Evolutionary conservation across 2,329 filamentous ascomycete genomes (phyloP), one percentile per base, ranked within the genome.

Genomic region (Pseudogymnoascus sp.): DNA sequence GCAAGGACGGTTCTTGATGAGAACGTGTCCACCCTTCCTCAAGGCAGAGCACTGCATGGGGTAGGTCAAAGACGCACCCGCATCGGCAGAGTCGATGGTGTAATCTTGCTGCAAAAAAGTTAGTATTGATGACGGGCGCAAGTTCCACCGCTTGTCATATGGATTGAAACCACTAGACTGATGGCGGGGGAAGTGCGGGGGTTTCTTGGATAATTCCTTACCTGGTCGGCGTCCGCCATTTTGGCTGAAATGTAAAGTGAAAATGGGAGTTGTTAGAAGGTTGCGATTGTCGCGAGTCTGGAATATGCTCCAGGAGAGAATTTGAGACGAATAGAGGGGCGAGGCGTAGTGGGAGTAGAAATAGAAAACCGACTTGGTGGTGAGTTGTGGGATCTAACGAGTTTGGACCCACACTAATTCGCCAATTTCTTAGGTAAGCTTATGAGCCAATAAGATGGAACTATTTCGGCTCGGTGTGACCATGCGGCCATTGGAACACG

Each of bases 41-140:
- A 99, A 86, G 75, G 95, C 93, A 83, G 95, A 99, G 83, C 94
- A 99, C 86, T 99, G 94, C 91, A 96, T 95, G 73, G 94, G 94
- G 83, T 78, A 97, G 76, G 94, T 99, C 75, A 83, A 76, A 72
- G 94, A 97, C 74, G 94, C 93, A 81, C 94, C 95, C 78, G 95
- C 92, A 83, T 97, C 92, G 83, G 88, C 91, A 80, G 86, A 89
- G 72, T 96, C 92, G 86, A 97, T 97, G 78, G 83, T 86, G 77
- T 87, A 68, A 62, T 74, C 72, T 70, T 73, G 72, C 72, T 74
- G 45, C 62, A 14, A 31, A 45, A 31, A 19, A 49, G 62, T 63
- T 29, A 63, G 62, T 35, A 55, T 33, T 55, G 26, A 35, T 35
- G 29, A 19, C 12, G 49, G 49, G 49, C 49, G 49, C 49, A 55